These are phyloP conservation scores for Symbiotaphrina buchneri DNA, from an alignment of 495 filamentous ascomycete species.

Conservation along the genomic window DNA sequence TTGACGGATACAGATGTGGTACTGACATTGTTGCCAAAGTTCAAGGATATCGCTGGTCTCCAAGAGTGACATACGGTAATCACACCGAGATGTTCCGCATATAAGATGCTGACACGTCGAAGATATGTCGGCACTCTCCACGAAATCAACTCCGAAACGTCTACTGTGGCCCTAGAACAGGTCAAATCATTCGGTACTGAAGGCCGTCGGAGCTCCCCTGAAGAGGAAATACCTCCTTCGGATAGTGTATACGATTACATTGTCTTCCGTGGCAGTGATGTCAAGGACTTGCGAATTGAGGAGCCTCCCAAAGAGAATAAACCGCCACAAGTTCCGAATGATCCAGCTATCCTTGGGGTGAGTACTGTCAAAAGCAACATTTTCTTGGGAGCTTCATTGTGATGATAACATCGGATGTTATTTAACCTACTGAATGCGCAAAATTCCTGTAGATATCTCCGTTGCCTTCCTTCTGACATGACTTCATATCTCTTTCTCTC, in stretches of 20 bases:
- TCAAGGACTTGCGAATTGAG: slow-evolving; percentile 90
- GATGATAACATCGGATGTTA: slow-evolving; percentile 82
- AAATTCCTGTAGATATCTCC: slow-evolving; percentile 88
- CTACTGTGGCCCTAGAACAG: slow-evolving; percentile 89
- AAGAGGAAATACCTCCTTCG: slow-evolving; percentile 60
- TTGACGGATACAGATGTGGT: slow-evolving; percentile 6
- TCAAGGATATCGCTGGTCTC: slow-evolving; percentile 80
- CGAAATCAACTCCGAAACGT: slow-evolving; percentile 92
- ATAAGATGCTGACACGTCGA: slow-evolving; percentile 10
- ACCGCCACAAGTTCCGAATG: slow-evolving; percentile 64
- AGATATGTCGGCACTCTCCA: slow-evolving; percentile 92
- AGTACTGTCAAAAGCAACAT: no score
- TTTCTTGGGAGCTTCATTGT: slow-evolving; percentile 11
- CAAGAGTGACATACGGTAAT: slow-evolving; percentile 83
- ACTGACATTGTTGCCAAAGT: slow-evolving; percentile 23
- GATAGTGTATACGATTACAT: slow-evolving; percentile 93
- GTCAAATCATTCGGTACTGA: slow-evolving; percentile 87
- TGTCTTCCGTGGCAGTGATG: slow-evolving; percentile 94
- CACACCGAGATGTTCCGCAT: background rate
- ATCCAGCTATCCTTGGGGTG: slow-evolving; percentile 94
- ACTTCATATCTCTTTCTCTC: slow-evolving; percentile 1
- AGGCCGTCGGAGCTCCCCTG: slow-evolving; percentile 53
- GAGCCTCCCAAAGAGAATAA: slow-evolving; percentile 53
- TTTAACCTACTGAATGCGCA: slow-evolving; percentile 68
- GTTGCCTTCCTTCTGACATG: slow-evolving; percentile 98